A percentile compares a stretch with the other conserved stretches of the same genome.
Conservation (phyloP, 1,139 yeast genomes). For the Meyerozyma carpophila region DNA sequence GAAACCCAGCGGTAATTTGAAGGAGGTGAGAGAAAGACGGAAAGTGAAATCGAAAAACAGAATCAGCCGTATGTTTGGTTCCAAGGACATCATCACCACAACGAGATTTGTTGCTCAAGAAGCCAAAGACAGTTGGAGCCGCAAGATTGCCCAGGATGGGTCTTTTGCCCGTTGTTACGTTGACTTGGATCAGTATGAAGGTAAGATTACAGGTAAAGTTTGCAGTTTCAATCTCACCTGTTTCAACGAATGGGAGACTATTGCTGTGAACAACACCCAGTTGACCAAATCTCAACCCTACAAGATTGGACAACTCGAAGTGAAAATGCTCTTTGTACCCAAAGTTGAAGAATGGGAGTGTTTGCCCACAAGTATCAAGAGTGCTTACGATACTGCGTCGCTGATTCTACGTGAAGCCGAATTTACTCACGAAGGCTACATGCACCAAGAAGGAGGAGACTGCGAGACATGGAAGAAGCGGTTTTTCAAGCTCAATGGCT, state of each 20-base stretch:
- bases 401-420: conserved; percentile 38
- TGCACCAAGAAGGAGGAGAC: conserved; percentile 80
- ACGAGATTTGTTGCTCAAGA: conserved; percentile 52
- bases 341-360: conserved; percentile 50
- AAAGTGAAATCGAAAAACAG: conserved; percentile 42
- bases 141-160: conserved; percentile 73
- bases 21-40: conserved; percentile 53
- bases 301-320: conserved; percentile 60
- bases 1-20: conserved; percentile 48
- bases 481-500: conserved; percentile 55
- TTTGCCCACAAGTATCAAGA: conserved; percentile 59
- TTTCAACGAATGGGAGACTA: conserved; percentile 77
- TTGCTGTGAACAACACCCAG: conserved; percentile 20
- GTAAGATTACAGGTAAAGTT: conserved; percentile 48
- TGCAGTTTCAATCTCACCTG: conserved; percentile 53
- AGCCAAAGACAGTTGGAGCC: conserved; percentile 50
- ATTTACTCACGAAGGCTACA: conserved; percentile 49
- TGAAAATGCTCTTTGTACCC: conserved; percentile 70
- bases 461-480: conserved; percentile 58
- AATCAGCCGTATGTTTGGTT: conserved; percentile 44
- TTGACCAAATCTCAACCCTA: conserved; percentile 46
- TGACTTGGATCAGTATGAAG: conserved; percentile 55
- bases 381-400: conserved; percentile 49
- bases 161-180: conserved; percentile 78
- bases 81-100: conserved; percentile 45